A percentile compares a stretch with the other conserved stretches of the same genome.
These are phyloP conservation scores for Erythrophleum fordii DNA, from an alignment of 306 rosid species.

Conservation along the genomic window DNA sequence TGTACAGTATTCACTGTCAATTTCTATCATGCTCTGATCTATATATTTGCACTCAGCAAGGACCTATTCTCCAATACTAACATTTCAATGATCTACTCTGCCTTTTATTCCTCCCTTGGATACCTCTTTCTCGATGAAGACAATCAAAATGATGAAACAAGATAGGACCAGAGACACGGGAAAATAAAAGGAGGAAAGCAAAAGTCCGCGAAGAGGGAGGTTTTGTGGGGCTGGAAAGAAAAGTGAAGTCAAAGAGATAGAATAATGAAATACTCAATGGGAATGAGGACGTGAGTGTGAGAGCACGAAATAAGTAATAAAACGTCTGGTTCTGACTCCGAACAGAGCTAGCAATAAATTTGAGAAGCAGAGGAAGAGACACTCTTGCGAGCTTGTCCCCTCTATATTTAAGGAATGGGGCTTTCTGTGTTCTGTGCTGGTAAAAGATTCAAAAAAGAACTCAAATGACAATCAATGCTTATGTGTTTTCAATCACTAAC, in stretches of 20 bases:
- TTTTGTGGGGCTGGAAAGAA: neutral
- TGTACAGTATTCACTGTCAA: neutral
- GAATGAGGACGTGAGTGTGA: neutral
- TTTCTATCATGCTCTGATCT: neutral
- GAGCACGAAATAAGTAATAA: neutral
- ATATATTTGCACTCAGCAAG: neutral
- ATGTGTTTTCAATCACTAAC: slow-evolving; percentile 20
- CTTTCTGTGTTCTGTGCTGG: neutral
- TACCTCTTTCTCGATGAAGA: neutral
- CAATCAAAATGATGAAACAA: neutral
- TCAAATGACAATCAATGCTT: neutral
- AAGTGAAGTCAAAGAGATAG: neutral
- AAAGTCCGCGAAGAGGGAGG: neutral
- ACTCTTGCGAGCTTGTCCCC: neutral
- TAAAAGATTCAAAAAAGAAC: slow-evolving; percentile 10
- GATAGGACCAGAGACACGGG: neutral
- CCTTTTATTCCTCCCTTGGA: neutral
- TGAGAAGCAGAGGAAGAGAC: neutral
- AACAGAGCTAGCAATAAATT: neutral
- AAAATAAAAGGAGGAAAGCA: neutral
- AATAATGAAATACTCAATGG: neutral
- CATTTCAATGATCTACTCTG: neutral
- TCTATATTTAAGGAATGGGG: neutral
- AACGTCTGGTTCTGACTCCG: neutral
- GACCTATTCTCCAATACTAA: neutral